Base-by-base conservation (phyloP, 495 filamentous ascomycete genomes). In the Bryoglossum gracile region DNA sequence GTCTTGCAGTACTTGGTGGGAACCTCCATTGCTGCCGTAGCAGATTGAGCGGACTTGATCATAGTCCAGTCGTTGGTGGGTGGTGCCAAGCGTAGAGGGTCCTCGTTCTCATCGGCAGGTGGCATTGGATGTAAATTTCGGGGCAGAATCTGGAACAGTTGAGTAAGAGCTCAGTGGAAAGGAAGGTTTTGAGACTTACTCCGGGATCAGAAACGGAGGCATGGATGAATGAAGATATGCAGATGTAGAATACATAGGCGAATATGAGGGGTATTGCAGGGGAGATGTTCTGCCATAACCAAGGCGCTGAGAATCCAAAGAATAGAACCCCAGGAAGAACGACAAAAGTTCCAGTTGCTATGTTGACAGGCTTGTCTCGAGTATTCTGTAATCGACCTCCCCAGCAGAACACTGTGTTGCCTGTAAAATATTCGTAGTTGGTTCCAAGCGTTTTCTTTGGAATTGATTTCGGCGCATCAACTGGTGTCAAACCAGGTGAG, bases 1-100 rank as follows among this genome's bases (percentile, higher is more conserved):
- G 88, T 91, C 63, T 89, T 94, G 73, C 92, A 98, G 65, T 92
- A 96, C 65, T 98, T 98, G 48, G 87, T 88, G 0, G 92, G 92
- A 14, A 98, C 90, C 61, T 97, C 92, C 84, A 98, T 94, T 6
- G 87, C 87, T 8, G 86, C 83, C 18, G 82, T 81, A 10, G 70
- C 69, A 4, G 82, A 80, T 40, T 54, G 51, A 16, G 84, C 73
- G 5, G 89, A 83, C 52, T 87, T 86, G 49, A 96, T 83, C 68
- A 90, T 79, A 3, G 85, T 83, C 92, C 92, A 98, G 55, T 89
- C 84, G 45, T 85, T 95, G 1, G 81, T 87, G 11, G 89, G 81
- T 22, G 91, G 92, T 1, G 85, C 89, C 32, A 92, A 62, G 24
- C 80, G 70, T 33, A 92, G 69, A 4, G 89, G 86, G 60, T 97